Percentiles rank a stretch among this genome's conserved stretches.
Conservation (phyloP, 176 grass and related monocot genomes). For the Eleusine coracana region DNA sequence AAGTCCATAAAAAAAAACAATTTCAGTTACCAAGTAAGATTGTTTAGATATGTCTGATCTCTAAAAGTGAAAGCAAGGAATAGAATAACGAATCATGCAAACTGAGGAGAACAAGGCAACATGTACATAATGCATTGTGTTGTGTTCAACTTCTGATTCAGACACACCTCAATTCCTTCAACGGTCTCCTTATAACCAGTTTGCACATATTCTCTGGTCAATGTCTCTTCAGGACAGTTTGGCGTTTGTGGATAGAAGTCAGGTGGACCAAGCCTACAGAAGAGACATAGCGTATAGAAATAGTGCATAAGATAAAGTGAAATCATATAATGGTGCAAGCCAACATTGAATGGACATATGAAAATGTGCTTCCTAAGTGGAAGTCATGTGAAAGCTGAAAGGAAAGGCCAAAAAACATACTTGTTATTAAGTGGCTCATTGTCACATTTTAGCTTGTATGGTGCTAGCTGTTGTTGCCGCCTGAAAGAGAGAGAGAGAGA, state of each 20-base stretch:
- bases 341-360: not conserved
- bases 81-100: constrained; percentile 1
- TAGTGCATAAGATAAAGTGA: constrained; percentile 14
- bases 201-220: constrained; percentile 95
- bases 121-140: not conserved
- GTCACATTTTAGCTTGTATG: constrained; percentile 95
- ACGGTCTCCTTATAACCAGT: constrained; percentile 96
- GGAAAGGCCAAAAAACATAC: constrained; percentile 42
- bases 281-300: constrained; percentile 20
- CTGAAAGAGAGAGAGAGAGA: constrained; percentile 56
- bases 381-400: constrained; percentile 3
- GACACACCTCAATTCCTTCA: constrained; percentile 97
- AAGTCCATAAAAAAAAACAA: constrained; percentile 39
- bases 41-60: constrained; percentile 16
- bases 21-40: constrained; percentile 1
- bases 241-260: constrained; percentile 93
- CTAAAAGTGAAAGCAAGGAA: not conserved
- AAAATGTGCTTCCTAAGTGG: constrained; percentile 1
- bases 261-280: constrained; percentile 89
- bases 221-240: constrained; percentile 97
- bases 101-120: not conserved
- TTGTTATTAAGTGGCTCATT: constrained; percentile 83
- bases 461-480: constrained; percentile 80
- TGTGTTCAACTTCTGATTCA: constrained; percentile 8
- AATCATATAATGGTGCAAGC: constrained; percentile 21